Evolutionary conservation across 208 protist genomes (phyloP), one percentile per base, ranked within the genome.

Genomic region (Plasmodiophora brassicae): DNA sequence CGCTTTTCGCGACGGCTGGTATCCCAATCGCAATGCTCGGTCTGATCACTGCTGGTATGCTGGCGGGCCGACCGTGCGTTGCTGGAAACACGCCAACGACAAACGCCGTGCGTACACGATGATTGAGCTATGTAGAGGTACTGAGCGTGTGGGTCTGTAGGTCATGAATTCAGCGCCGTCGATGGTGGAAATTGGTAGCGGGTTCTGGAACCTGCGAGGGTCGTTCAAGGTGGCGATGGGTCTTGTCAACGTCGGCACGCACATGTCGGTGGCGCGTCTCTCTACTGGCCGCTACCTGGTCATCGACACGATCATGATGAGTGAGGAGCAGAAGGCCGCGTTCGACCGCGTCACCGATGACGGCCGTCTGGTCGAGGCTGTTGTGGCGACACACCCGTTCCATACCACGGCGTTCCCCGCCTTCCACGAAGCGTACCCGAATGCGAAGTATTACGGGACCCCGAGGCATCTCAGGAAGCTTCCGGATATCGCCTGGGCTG

Each of bases 311-410:
- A 45, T 88, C 36, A 65, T 39, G 28, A 36, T 71, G 0, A 41
- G 28, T 38, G 25, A 22, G 35, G 46, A 25, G 25, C 35, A 78
- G 0, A 88, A 88, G 50, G 50, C 43, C 39, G 5, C 28, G 35
- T 0, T 88, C 36, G 50, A 88, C 43, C 0, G 35, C 5, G 32
- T 88, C 0, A 88, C 85, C 28, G 39, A 88, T 44, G 43, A 36
- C 35, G 85, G 85, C 20, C 38, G 36, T 36, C 85, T 88, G 50
- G 44, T 88, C 35, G 85, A 88, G 0, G 85, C 46, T 28, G 85
- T 88, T 0, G 65, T 88, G 22, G 85, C 28, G 0, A 88, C 85
- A 36, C 85, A 88, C 60, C 85, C 85, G 45, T 88, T 45, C 60
- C 85, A 88, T 45, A 71, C 85, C 38, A 22, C 65, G 25, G 14